Evolutionary conservation across 1,139 yeast species (phyloP).

Genomic region (Arxiozyma telluris): DNA sequence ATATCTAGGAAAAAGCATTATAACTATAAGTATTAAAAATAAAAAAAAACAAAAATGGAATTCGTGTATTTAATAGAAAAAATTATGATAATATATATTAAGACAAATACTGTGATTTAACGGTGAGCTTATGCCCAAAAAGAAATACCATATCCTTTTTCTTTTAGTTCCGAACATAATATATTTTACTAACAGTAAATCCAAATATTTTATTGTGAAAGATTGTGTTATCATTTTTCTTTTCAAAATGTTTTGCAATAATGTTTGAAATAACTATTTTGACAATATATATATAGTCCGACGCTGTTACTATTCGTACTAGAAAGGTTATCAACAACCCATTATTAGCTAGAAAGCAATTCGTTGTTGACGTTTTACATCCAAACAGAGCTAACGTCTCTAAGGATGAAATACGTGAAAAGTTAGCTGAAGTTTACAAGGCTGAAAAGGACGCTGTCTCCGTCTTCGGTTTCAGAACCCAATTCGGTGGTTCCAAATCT

Average conservation of each 20-base stretch:
- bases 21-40: too few relatives aligned
- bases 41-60: too few relatives aligned
- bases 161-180: background rate
- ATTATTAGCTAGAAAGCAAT: conserved; percentile 98
- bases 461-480: conserved; percentile 98
- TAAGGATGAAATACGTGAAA: conserved; percentile 98
- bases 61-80: too few relatives aligned
- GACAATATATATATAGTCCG: conserved; percentile 37
- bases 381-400: conserved; percentile 99
- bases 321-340: conserved; percentile 99
- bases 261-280: too few relatives aligned
- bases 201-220: background rate
- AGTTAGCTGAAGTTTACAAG: conserved; percentile 93
- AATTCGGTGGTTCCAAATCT: conserved; percentile 99
- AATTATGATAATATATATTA: too few relatives aligned
- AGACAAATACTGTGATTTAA: too few relatives aligned
- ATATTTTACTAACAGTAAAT: background rate
- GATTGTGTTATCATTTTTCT: background rate
- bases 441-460: conserved; percentile 98
- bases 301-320: conserved; percentile 99
- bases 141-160: background rate
- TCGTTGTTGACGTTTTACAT: conserved; percentile 98
- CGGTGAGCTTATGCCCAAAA: background rate
- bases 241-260: background rate
- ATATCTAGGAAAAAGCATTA: background rate